A percentile compares a stretch with the other conserved stretches of the same genome.
phyloP scores from a whole-genome alignment of 352 stramenopile genomes.

The Thraustotheca clavata region DNA sequence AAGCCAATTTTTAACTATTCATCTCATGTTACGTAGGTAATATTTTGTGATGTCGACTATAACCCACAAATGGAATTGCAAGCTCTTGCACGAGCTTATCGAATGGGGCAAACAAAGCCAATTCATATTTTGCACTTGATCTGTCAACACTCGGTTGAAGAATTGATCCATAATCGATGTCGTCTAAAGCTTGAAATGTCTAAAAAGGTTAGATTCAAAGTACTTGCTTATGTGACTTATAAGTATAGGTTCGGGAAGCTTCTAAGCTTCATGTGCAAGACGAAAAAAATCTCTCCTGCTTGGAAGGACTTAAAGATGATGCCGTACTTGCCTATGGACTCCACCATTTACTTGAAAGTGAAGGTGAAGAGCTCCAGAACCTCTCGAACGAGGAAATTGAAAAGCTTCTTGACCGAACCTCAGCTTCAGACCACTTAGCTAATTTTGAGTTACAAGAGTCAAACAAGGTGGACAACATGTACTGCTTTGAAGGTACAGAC shows the following conservation, averaged over 20 bases:
- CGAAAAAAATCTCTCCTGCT: slow-evolving; percentile 10
- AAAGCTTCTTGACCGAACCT: not conserved
- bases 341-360: slow-evolving; percentile 45
- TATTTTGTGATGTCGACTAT: slow-evolving; percentile 74
- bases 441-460: not conserved
- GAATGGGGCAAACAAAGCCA: slow-evolving; percentile 59
- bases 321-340: slow-evolving; percentile 68
- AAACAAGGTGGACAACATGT: slow-evolving; percentile 67
- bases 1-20: not conserved
- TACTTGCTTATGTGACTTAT: not conserved
- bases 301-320: slow-evolving; percentile 14
- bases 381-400: slow-evolving; percentile 49
- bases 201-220: slow-evolving; percentile 44
- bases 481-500: slow-evolving; percentile 76
- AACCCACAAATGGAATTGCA: slow-evolving; percentile 69
- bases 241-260: not conserved
- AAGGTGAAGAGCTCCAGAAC: slow-evolving; percentile 31
- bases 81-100: slow-evolving; percentile 57
- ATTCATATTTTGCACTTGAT: slow-evolving; percentile 78
- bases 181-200: slow-evolving; percentile 67
- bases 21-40: slow-evolving; percentile 24
- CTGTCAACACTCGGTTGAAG: slow-evolving; percentile 63
- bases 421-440: not conserved
- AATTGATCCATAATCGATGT: slow-evolving; percentile 66
- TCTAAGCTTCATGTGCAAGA: slow-evolving; percentile 26